phyloP scores from a whole-genome alignment of 2,329 filamentous ascomycete genomes.

The Lasiodiplodia gonubiensis region DNA sequence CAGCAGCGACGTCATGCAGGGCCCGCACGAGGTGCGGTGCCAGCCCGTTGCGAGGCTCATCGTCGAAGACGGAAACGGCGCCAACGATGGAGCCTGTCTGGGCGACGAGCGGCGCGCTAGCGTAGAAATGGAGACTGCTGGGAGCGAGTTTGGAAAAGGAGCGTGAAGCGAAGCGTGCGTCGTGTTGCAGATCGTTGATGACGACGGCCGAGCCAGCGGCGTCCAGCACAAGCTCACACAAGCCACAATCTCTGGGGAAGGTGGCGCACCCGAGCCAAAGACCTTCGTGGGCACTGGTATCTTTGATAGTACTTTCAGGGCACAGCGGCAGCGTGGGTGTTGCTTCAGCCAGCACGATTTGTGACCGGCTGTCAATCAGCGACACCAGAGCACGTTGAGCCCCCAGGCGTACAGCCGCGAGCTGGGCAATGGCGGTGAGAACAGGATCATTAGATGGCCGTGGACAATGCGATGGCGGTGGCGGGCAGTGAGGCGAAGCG shows the following conservation, averaged over 20 bases:
- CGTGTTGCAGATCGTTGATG: conserved; percentile 2
- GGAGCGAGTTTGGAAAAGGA: conserved; percentile 28
- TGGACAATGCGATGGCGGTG: conserved; percentile 35
- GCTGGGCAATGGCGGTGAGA: conserved; percentile 45
- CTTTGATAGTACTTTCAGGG: conserved; percentile 36
- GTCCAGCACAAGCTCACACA: conserved; percentile 33
- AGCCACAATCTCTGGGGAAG: conserved; percentile 40
- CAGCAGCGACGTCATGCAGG: conserved; percentile 39
- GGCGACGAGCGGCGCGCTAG: conserved; percentile 37
- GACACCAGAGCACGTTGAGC: conserved; percentile 44
- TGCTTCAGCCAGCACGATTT: conserved; percentile 45
- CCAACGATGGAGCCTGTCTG: conserved; percentile 36
- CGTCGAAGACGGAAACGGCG: conserved; percentile 36
- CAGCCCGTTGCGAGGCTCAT: conserved; percentile 33
- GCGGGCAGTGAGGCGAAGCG: conserved; percentile 17
- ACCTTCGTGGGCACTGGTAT: conserved; percentile 36
- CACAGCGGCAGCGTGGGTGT: conserved; percentile 39
- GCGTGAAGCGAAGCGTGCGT: conserved; percentile 2
- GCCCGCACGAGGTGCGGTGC: conserved; percentile 33
- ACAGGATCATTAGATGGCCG: conserved; percentile 39
- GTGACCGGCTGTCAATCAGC: conserved; percentile 45
- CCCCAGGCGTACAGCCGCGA: conserved; percentile 46
- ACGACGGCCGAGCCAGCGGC: not conserved
- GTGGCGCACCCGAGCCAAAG: conserved; percentile 41
- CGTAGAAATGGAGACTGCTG: conserved; percentile 38